Evolutionary conservation across 2,329 filamentous ascomycete genomes (phyloP).

Genomic region (Aspergillus felis): DNA sequence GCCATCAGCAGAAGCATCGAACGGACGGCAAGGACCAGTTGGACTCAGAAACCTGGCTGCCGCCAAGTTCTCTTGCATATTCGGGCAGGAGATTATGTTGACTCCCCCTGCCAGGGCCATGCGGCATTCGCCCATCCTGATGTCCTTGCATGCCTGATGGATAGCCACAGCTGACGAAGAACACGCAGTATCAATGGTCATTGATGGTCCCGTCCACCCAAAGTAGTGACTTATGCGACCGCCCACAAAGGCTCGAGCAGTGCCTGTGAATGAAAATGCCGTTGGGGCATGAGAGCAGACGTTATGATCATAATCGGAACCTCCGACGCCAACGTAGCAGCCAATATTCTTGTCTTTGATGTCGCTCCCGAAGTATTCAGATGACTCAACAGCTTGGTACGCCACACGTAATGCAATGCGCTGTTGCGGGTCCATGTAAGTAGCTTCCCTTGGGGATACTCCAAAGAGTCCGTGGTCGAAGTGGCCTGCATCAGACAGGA

Average conservation of each 20-base stretch:
- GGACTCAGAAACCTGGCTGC: not conserved
- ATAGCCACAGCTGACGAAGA: constrained; percentile 10
- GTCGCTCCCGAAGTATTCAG: constrained; percentile 18
- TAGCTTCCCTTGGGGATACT: constrained; percentile 17
- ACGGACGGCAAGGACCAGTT: not conserved
- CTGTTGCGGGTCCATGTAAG: constrained; percentile 26
- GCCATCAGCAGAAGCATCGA: constrained; percentile 36
- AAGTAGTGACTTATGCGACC: constrained; percentile 8
- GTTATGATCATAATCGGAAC: not conserved
- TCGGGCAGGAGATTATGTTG: not conserved
- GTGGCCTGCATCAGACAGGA: not conserved
- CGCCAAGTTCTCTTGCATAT: not conserved
- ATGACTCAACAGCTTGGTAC: constrained; percentile 27
- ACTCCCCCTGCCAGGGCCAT: not conserved
- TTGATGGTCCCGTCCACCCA: constrained; percentile 5
- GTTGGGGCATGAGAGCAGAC: not conserved
- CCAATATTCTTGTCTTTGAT: not conserved
- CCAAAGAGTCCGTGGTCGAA: constrained; percentile 28
- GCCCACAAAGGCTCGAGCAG: constrained; percentile 24
- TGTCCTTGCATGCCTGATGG: constrained; percentile 3
- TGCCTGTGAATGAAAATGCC: constrained; percentile 1
- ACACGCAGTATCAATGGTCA: constrained; percentile 15
- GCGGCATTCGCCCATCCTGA: not conserved
- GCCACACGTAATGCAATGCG: constrained; percentile 22
- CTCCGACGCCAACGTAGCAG: not conserved